A percentile compares a stretch with the other conserved stretches of the same genome.
Evolutionary conservation across 345 rosid genomes (phyloP).

Genomic region (Diplotaxis tenuifolia): DNA sequence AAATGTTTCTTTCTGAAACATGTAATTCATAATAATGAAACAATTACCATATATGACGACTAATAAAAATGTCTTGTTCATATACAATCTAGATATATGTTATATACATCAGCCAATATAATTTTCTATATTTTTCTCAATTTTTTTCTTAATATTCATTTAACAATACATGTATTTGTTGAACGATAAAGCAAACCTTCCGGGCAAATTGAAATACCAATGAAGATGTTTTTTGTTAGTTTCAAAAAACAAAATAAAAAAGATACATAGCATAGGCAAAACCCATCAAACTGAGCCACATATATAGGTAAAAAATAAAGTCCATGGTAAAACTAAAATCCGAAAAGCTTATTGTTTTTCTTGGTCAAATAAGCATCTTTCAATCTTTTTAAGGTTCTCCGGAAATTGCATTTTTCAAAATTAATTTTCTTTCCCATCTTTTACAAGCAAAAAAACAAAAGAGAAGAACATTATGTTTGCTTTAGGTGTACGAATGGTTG

Average conservation of each 20-base stretch:
- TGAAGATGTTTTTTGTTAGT: too few relatives aligned
- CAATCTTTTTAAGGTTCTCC: neutral
- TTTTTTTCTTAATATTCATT: neutral
- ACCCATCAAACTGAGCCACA: neutral
- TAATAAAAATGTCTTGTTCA: neutral
- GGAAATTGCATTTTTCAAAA: neutral
- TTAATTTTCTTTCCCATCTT: neutral
- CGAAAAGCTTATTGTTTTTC: conserved; percentile 1
- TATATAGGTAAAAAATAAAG: neutral
- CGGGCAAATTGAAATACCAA: neutral
- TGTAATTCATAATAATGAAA: neutral
- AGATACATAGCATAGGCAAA: neutral
- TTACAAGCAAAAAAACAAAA: neutral
- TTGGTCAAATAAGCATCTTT: conserved; percentile 27
- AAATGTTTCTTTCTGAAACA: neutral
- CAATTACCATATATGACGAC: neutral
- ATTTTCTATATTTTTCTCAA: neutral
- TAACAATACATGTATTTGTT: neutral
- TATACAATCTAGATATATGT: neutral
- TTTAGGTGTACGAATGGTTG: conserved; percentile 6
- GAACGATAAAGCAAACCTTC: neutral
- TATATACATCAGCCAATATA: neutral
- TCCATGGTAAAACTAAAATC: neutral
- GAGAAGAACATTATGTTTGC: conserved; percentile 8
- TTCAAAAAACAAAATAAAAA: too few relatives aligned